Conservation (phyloP, 2,329 filamentous ascomycete species). For the Cladophialophora carrionii region DNA sequence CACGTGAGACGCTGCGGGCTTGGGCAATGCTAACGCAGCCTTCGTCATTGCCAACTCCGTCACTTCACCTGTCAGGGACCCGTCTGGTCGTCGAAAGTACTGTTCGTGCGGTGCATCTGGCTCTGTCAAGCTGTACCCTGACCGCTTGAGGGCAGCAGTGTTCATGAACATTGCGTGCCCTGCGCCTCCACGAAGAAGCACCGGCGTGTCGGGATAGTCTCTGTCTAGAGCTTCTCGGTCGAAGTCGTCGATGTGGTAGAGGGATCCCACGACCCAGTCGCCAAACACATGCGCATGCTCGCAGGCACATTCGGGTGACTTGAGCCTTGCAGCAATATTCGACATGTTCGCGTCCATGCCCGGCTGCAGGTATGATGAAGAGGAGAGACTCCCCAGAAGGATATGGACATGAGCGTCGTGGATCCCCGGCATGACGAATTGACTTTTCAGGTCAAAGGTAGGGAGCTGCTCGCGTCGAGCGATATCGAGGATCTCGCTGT, state of each 20-base stretch:
- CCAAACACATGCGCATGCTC: slow-evolving; percentile 24
- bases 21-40: slow-evolving; percentile 36
- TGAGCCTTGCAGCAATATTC: slow-evolving; percentile 19
- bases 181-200: slow-evolving; percentile 41
- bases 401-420: slow-evolving; percentile 26
- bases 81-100: slow-evolving; percentile 39
- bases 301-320: slow-evolving; percentile 17
- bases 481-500: slow-evolving; percentile 16
- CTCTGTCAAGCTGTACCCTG: slow-evolving; percentile 39
- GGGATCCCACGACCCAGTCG: slow-evolving; percentile 39
- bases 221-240: slow-evolving; percentile 38
- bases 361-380: slow-evolving; percentile 9
- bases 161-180: slow-evolving; percentile 41
- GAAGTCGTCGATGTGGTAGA: slow-evolving; percentile 37
- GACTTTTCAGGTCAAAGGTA: slow-evolving; percentile 9
- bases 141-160: slow-evolving; percentile 38
- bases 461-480: slow-evolving; percentile 15
- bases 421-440: slow-evolving; percentile 26
- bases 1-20: slow-evolving; percentile 36
- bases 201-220: slow-evolving; percentile 41
- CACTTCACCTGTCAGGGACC: slow-evolving; percentile 42
- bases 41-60: slow-evolving; percentile 39
- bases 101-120: slow-evolving; percentile 37
- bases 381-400: slow-evolving; percentile 11
- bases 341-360: slow-evolving; percentile 13